Conservation (phyloP, 306 rosid species). For the Acacia confusa region DNA sequence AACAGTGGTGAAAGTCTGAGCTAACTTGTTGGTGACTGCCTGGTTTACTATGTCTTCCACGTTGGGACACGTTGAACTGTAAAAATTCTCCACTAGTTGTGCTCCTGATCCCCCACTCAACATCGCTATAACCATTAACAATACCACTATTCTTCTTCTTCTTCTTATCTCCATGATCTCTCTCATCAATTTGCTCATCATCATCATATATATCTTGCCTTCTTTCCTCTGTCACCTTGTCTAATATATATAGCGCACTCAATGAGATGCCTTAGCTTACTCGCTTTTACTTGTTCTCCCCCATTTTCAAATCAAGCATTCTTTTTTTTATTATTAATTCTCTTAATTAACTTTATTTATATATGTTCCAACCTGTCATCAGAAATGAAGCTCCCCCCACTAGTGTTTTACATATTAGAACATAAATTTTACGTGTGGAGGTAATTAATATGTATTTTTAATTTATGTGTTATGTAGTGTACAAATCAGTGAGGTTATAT, state of each 20-base stretch:
- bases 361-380: conserved; percentile 15
- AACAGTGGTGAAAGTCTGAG: conserved; percentile 53
- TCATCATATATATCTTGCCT: too few relatives aligned
- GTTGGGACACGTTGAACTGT: conserved; percentile 58
- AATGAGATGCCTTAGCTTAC: background rate
- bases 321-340: background rate
- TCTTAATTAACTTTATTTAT: conserved; percentile 19
- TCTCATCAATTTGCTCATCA: background rate
- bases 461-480: background rate
- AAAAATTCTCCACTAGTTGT: conserved; percentile 58
- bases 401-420: background rate
- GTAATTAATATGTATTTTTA: background rate
- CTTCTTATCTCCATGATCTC: conserved; percentile 29
- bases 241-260: background rate
- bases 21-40: conserved; percentile 58
- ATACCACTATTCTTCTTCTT: conserved; percentile 26
- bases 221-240: background rate
- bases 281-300: background rate
- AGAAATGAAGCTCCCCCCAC: conserved; percentile 9
- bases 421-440: background rate
- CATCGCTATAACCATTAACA: conserved; percentile 28
- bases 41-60: conserved; percentile 65
- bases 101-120: conserved; percentile 38
- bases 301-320: background rate
- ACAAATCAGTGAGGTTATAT: background rate